Conservation (phyloP, 805 yeast species). For the Sporopachydermia quercuum region DNA sequence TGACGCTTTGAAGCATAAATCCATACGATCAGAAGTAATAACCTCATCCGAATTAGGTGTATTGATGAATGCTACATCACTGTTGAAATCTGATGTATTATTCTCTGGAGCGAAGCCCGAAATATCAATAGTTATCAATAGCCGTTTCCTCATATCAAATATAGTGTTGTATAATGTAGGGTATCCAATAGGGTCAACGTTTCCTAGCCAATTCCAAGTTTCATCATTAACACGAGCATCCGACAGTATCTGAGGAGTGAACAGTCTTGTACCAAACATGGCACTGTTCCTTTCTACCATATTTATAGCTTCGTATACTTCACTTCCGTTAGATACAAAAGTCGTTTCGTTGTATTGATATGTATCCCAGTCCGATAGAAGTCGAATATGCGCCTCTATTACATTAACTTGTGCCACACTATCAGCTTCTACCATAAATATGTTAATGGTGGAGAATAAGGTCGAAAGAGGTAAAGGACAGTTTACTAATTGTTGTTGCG, state of each 20-base stretch:
- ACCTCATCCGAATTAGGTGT: not conserved
- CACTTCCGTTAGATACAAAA: not conserved
- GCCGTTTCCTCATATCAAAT: not conserved
- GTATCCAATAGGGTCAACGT: not conserved
- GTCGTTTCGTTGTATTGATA: not conserved
- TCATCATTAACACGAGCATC: not conserved
- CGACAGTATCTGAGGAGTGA: not conserved
- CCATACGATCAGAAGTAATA: not conserved
- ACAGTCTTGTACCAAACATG: not conserved
- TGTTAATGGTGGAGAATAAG: not conserved
- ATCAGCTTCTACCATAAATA: not conserved
- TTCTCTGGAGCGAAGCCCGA: not conserved
- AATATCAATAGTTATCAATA: not conserved
- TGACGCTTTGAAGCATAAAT: no score
- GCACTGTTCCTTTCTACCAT: not conserved
- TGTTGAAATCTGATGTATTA: not conserved
- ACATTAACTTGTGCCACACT: not conserved
- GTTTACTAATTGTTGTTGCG: constrained; percentile 13
- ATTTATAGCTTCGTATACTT: not conserved
- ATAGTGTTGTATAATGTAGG: not conserved
- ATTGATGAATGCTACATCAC: not conserved
- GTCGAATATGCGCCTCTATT: not conserved
- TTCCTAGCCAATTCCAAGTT: not conserved
- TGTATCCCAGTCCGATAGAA: not conserved
- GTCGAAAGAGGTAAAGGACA: not conserved